These are phyloP conservation scores for Chalciporus sp. DNA, from an alignment of 1,284 basidiomycete species.

Conservation along the genomic window DNA sequence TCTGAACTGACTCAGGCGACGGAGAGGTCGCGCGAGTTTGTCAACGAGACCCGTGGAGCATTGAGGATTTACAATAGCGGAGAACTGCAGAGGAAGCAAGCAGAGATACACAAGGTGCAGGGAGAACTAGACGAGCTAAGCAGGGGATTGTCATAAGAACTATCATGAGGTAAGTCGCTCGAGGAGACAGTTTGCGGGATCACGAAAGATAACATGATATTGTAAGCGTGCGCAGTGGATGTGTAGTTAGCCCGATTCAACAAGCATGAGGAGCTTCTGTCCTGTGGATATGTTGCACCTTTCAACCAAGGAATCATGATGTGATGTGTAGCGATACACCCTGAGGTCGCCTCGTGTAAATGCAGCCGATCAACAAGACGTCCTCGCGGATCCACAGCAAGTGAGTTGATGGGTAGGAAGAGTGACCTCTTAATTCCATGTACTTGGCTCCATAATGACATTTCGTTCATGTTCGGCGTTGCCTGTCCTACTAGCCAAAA, in stretches of 20 bases:
- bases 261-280: not conserved
- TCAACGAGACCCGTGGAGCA: slow-evolving; percentile 51
- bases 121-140: slow-evolving; percentile 36
- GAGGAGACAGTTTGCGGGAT: not conserved
- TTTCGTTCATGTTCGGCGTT: not conserved
- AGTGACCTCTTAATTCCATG: too few species aligned
- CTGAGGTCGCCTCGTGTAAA: not conserved
- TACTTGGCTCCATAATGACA: too few species aligned
- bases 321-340: not conserved
- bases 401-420: not conserved
- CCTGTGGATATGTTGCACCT: not conserved
- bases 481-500: slow-evolving; percentile 5
- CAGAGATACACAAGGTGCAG: slow-evolving; percentile 47
- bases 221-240: not conserved
- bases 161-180: slow-evolving; percentile 24
- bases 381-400: not conserved
- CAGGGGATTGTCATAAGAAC: slow-evolving; percentile 21
- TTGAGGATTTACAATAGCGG: slow-evolving; percentile 53
- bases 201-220: slow-evolving; percentile 1
- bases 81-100: slow-evolving; percentile 45
- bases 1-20: slow-evolving; percentile 42
- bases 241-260: not conserved
- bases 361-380: not conserved
- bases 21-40: slow-evolving; percentile 55
- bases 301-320: not conserved